Evolutionary conservation across 2,329 filamentous ascomycete species (phyloP).

Genomic region (Exophiala sp.): DNA sequence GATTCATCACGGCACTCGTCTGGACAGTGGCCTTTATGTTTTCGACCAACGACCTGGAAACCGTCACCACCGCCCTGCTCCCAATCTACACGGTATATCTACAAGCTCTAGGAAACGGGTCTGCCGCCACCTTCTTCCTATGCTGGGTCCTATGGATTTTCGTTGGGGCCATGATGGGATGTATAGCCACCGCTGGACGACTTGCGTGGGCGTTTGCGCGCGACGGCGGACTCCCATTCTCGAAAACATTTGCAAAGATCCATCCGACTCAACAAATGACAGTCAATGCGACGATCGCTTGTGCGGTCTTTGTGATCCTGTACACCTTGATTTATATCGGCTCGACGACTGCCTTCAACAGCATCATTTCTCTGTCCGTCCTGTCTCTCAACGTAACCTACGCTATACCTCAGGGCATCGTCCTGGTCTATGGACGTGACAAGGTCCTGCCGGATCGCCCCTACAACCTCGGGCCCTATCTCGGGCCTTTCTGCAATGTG

Average conservation of each 20-base stretch:
- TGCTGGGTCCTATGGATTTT: conserved; percentile 43
- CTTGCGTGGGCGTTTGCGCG: conserved; percentile 50
- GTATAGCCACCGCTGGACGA: conserved; percentile 48
- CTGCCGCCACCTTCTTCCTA: conserved; percentile 42
- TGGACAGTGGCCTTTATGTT: conserved; percentile 4
- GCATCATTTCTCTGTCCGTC: conserved; percentile 32
- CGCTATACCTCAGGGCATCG: conserved; percentile 35
- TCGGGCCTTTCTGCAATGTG: conserved; percentile 4
- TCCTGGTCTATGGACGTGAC: conserved; percentile 37
- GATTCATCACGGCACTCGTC: conserved; percentile 34
- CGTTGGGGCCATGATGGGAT: conserved; percentile 35
- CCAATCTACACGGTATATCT: conserved; percentile 2
- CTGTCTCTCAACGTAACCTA: conserved; percentile 6
- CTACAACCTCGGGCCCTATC: conserved; percentile 4
- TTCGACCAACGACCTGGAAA: conserved; percentile 2
- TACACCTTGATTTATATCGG: conserved; percentile 39
- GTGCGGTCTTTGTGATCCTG: conserved; percentile 32
- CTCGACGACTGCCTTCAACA: conserved; percentile 36
- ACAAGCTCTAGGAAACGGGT: conserved; percentile 27
- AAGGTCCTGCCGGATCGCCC: conserved; percentile 2
- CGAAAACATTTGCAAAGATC: neutral
- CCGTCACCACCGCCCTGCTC: neutral
- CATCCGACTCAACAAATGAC: neutral
- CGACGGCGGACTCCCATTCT: conserved; percentile 30
- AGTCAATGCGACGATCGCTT: conserved; percentile 30